Evolutionary conservation across 768 basidiomycete species (phyloP).

Genomic region (Mrakia gelida): DNA sequence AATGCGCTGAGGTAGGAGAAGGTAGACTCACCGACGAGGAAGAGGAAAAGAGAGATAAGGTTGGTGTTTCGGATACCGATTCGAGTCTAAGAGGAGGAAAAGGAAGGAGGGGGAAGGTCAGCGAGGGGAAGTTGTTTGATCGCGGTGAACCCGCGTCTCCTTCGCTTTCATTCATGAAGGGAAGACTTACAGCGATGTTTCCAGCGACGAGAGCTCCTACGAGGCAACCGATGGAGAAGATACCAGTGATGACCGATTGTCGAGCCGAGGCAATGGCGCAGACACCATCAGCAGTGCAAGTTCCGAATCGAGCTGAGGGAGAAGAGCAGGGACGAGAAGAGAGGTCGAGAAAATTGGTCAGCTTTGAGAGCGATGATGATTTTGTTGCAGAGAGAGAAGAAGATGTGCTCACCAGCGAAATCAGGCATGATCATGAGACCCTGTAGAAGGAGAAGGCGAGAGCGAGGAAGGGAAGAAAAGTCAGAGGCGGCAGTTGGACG

Average conservation of each 20-base stretch:
- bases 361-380: background rate
- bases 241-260: conserved; percentile 33
- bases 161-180: background rate
- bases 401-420: conserved; percentile 16
- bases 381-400: too few species aligned
- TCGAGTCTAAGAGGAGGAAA: conserved; percentile 2
- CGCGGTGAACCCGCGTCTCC: background rate
- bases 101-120: conserved; percentile 1
- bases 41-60: conserved; percentile 30
- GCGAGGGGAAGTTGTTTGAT: background rate
- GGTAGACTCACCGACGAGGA: conserved; percentile 15
- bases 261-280: conserved; percentile 17
- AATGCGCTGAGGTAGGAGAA: too few species aligned
- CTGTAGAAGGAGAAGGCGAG: background rate
- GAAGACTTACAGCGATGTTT: conserved; percentile 11
- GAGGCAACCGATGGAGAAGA: conserved; percentile 34
- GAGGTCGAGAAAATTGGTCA: background rate
- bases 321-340: background rate
- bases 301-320: conserved; percentile 28
- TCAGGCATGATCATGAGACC: conserved; percentile 32
- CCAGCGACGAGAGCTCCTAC: conserved; percentile 30
- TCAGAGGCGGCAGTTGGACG: background rate
- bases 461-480: too few species aligned
- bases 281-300: conserved; percentile 15
- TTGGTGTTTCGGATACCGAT: conserved; percentile 32